Conservation (phyloP, 768 basidiomycete genomes). For the Asterophora lycoperdoides region DNA sequence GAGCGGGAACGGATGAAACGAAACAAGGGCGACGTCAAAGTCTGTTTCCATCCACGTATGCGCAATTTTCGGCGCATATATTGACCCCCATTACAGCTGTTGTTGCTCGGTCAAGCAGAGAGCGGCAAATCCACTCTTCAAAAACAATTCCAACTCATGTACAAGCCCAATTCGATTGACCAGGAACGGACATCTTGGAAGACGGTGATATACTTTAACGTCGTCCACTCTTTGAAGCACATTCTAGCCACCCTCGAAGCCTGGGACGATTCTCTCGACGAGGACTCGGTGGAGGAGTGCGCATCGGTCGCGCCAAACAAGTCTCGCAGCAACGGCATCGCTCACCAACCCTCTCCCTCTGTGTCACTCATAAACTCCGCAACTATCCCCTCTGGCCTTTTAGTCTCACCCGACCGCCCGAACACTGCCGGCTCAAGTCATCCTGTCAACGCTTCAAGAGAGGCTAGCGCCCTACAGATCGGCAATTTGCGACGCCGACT, state of each 20-base stretch:
- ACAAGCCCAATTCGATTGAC: conserved; percentile 66
- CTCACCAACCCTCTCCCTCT: conserved; percentile 38
- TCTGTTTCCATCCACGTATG: conserved; percentile 18
- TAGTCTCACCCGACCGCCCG: conserved; percentile 19
- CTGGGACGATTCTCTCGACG: conserved; percentile 59
- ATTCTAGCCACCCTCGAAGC: conserved; percentile 60
- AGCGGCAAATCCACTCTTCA: conserved; percentile 75
- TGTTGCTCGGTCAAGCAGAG: conserved; percentile 77
- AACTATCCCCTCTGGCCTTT: conserved; percentile 14
- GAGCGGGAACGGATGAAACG: conserved; percentile 65
- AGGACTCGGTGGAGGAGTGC: conserved; percentile 34
- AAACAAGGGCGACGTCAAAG: conserved; percentile 74
- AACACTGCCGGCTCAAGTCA: conserved; percentile 25
- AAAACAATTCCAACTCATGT: conserved; percentile 81
- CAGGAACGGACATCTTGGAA: conserved; percentile 70
- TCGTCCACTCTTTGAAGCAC: conserved; percentile 65
- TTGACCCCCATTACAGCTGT: conserved; percentile 41
- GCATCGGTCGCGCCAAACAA: conserved; percentile 24
- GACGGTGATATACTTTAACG: conserved; percentile 73
- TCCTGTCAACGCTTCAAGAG: conserved; percentile 24
- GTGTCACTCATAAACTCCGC: conserved; percentile 30
- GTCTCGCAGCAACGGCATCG: conserved; percentile 28
- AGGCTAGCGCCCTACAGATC: conserved; percentile 37
- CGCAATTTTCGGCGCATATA: conserved; percentile 31
- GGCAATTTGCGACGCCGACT: conserved; percentile 56